phyloP scores from a whole-genome alignment of 331 rosid species.

The Telfairia occidentalis region DNA sequence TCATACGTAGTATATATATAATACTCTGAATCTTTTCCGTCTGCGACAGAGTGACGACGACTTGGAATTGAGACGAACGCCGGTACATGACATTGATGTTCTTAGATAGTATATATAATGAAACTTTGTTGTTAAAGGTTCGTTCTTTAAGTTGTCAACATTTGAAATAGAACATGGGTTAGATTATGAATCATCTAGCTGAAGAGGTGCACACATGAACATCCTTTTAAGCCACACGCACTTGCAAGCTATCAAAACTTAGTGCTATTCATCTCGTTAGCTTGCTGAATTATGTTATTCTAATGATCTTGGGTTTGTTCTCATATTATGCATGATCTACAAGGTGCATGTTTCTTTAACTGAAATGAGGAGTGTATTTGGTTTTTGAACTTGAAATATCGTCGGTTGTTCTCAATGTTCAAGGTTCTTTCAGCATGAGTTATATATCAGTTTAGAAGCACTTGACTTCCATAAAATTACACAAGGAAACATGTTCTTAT shows the following conservation, averaged over 20 bases:
- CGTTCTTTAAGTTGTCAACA: not conserved
- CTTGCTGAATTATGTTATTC: not conserved
- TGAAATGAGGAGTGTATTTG: not conserved
- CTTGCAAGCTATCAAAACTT: not conserved
- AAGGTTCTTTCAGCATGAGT: not conserved
- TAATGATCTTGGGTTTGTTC: not conserved
- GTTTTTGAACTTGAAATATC: not conserved
- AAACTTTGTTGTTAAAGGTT: not conserved
- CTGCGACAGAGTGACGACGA: not conserved
- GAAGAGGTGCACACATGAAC: not conserved
- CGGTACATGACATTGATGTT: not conserved
- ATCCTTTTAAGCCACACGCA: not conserved
- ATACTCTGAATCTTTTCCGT: not conserved
- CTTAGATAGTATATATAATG: not conserved
- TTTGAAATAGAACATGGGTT: not conserved
- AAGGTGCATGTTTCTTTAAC: not conserved
- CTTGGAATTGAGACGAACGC: not conserved
- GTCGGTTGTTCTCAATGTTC: not conserved
- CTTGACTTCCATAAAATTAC: not conserved
- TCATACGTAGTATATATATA: not conserved
- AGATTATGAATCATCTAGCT: not conserved
- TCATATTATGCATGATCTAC: not conserved
- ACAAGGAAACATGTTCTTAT: not conserved
- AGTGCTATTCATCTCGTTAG: not conserved
- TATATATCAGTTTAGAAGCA: not conserved